phyloP scores from a whole-genome alignment of 208 protist species.

The Angomonas ambiguus region DNA sequence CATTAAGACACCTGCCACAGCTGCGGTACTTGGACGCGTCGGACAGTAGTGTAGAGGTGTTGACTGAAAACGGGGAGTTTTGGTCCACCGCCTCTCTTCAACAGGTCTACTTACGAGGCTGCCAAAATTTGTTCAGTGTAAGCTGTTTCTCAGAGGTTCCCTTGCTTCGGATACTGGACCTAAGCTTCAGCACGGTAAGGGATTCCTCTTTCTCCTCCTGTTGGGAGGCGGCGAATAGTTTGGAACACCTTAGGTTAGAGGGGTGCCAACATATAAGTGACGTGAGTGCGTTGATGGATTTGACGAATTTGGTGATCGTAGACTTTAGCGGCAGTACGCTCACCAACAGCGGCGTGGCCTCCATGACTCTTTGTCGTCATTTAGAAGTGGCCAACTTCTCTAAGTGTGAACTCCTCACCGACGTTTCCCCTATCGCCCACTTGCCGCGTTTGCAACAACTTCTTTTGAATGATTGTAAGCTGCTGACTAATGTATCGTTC shows the following conservation, averaged over 20 bases:
- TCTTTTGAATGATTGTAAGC: constrained; percentile 11
- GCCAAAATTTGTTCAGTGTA: background rate
- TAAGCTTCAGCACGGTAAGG: constrained; percentile 16
- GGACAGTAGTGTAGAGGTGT: background rate
- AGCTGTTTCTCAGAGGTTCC: constrained; percentile 9
- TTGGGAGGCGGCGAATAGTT: background rate
- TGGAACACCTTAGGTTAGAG: constrained; percentile 15
- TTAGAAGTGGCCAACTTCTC: constrained; percentile 20
- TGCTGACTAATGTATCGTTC: constrained; percentile 18
- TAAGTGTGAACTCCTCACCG: constrained; percentile 10
- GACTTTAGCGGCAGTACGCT: constrained; percentile 16
- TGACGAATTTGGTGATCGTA: constrained; percentile 18
- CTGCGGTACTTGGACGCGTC: background rate
- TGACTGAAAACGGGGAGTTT: background rate
- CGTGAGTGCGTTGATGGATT: constrained; percentile 10
- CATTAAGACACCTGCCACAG: background rate
- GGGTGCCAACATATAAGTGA: constrained; percentile 30
- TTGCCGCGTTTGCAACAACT: constrained; percentile 25
- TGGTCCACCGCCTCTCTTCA: background rate
- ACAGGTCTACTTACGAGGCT: background rate
- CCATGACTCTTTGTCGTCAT: background rate
- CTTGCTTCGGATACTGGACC: constrained; percentile 19
- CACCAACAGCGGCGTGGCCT: constrained; percentile 15
- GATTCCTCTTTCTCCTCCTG: constrained; percentile 9
- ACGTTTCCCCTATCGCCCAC: constrained; percentile 7